Evolutionary conservation across 2,329 filamentous ascomycete genomes (phyloP), one percentile per base, ranked within the genome.

Genomic region (Herpomyces periplanetae): DNA sequence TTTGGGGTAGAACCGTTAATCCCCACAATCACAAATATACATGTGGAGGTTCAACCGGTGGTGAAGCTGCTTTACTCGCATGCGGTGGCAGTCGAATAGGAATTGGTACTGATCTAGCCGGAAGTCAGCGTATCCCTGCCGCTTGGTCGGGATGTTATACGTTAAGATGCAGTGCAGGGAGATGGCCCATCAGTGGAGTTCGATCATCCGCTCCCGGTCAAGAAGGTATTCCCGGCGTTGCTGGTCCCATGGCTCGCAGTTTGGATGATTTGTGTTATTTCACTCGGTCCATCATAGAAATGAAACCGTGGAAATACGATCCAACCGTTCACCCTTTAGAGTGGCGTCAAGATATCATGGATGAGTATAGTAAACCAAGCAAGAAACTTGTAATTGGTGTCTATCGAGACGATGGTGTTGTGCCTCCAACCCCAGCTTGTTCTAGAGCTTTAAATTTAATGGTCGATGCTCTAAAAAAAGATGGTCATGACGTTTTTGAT

Each of bases 141-240:
- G 69, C 85, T 29, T 88, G 71, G 42, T 64, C 64, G 2, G 73
- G 73, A 5, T 68, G 75, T 34, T 88, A 85, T 37, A 62, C 63
- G 8, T 41, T 88, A 10, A 56, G 65, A 13, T 87, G 73, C 39
- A 73, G 65, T 3, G 84, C 66, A 1, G 73, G 75, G 2, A 51
- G 73, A 18, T 88, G 73, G 69, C 68, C 69, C 1, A 85, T 84
- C 36, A 49, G 54, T 16, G 69, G 69, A 5, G 58, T 69, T 34
- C 53, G 52, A 24, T 87, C 73, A 0, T 73, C 63, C 29, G 87
- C 87, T 69, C 57, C 65, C 0, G 75, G 75, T 0, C 71, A 88
- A 34, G 75, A 88, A 33, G 73, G 71, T 1, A 57, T 88, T 13
- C 58, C 68, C 1, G 66, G 62, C 26, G 69, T 87, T 9, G 87